A percentile compares a stretch with the other conserved stretches of the same genome.
Evolutionary conservation across 208 protist species (phyloP).

Genomic region (Leishmania lainsoni): DNA sequence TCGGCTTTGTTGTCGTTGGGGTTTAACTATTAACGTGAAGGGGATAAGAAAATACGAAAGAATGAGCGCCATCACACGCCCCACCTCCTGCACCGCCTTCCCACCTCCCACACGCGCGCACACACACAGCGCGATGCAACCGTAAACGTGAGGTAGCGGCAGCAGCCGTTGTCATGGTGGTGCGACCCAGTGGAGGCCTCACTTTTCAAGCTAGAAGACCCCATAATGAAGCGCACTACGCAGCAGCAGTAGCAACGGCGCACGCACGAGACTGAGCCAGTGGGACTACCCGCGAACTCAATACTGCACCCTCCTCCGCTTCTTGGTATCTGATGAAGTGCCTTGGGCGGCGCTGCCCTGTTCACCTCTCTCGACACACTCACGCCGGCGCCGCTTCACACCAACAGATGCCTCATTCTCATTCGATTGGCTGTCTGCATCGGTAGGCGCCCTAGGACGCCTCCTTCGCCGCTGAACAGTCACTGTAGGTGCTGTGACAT

Average conservation of each 20-base stretch:
- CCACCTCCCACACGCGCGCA: background rate
- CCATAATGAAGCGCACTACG: background rate
- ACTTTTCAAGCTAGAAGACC: background rate
- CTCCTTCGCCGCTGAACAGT: background rate
- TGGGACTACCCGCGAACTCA: background rate
- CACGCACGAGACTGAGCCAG: background rate
- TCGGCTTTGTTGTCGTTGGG: background rate
- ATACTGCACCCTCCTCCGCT: background rate
- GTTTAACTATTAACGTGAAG: background rate
- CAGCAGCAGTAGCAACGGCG: background rate
- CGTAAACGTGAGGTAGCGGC: background rate
- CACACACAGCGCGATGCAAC: background rate
- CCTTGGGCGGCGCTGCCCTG: background rate
- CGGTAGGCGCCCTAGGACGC: background rate
- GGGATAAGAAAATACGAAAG: background rate
- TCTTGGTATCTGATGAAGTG: background rate
- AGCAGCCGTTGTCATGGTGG: background rate
- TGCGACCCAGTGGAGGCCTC: background rate
- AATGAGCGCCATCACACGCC: background rate
- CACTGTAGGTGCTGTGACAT: background rate
- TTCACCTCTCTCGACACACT: background rate
- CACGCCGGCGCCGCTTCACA: background rate
- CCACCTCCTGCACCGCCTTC: background rate
- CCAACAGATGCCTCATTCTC: background rate
- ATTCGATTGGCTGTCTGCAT: background rate